These are phyloP conservation scores for Chimonanthus praecox DNA, from an alignment of 164 flowering plant species.

Conservation along the genomic window DNA sequence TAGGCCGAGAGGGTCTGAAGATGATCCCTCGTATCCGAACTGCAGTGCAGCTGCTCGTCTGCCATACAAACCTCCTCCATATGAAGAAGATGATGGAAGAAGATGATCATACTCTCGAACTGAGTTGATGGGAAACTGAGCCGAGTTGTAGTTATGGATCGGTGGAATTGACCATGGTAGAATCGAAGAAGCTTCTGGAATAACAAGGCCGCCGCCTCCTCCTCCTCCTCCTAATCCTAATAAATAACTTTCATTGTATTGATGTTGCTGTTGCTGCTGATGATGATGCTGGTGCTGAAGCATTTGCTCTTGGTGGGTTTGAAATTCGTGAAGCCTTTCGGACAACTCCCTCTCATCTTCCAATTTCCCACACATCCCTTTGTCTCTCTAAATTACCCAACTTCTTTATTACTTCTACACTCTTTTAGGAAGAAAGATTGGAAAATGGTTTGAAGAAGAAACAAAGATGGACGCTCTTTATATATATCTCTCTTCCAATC, in stretches of 20 bases:
- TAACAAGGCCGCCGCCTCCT: constrained; percentile 20
- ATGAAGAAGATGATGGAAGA: constrained; percentile 34
- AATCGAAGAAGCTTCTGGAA: constrained; percentile 43
- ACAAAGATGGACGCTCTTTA: too few species aligned
- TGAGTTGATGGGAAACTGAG: constrained; percentile 24
- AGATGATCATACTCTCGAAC: constrained; percentile 38
- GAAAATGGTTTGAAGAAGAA: too few species aligned
- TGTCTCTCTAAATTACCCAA: background rate
- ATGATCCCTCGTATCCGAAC: constrained; percentile 50
- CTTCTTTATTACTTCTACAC: background rate
- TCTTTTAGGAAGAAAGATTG: too few species aligned
- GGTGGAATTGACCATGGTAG: constrained; percentile 60
- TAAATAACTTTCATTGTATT: constrained; percentile 15
- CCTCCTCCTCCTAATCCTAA: constrained; percentile 19
- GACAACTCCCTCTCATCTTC: constrained; percentile 46
- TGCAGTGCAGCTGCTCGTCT: constrained; percentile 40
- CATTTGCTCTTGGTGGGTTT: constrained; percentile 40
- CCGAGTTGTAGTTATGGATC: constrained; percentile 41
- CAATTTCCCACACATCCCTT: constrained; percentile 27
- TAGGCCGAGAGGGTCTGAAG: constrained; percentile 45
- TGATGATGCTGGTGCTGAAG: constrained; percentile 31
- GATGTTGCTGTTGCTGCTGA: constrained; percentile 25
- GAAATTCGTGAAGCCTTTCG: constrained; percentile 31
- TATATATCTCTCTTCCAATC: background rate
- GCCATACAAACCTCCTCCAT: constrained; percentile 46